Evolutionary conservation across 495 filamentous ascomycete genomes (phyloP).

Genomic region (Aspergillus funiculosus): DNA sequence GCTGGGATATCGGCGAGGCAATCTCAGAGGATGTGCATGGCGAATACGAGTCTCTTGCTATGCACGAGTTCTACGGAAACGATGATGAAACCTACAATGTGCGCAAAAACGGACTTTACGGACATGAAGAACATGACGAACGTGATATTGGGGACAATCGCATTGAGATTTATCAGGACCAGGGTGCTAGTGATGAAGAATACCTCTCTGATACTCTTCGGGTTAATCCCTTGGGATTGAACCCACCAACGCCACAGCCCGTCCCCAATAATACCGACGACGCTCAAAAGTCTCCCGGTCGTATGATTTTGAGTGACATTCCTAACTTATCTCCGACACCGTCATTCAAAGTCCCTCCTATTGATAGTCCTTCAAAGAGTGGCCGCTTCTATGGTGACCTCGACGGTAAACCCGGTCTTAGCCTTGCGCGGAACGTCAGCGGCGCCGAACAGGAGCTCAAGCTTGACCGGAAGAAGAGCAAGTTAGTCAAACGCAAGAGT

Average conservation of each 20-base stretch:
- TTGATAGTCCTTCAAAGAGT: conserved; percentile 26
- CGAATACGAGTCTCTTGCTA: conserved; percentile 39
- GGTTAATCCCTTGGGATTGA: conserved; percentile 48
- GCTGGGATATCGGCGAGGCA: conserved; percentile 26
- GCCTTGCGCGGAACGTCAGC: conserved; percentile 24
- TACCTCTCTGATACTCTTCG: conserved; percentile 25
- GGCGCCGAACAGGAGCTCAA: neutral
- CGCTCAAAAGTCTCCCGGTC: conserved; percentile 14
- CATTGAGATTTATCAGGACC: conserved; percentile 44
- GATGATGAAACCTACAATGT: conserved; percentile 25
- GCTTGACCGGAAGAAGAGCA: conserved; percentile 23
- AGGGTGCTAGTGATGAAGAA: conserved; percentile 39
- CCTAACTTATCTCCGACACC: conserved; percentile 32
- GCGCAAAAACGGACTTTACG: conserved; percentile 20
- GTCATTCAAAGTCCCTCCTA: conserved; percentile 10
- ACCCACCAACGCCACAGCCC: conserved; percentile 49
- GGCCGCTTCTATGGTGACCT: conserved; percentile 37
- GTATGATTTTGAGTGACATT: conserved; percentile 32
- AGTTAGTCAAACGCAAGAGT: conserved; percentile 31
- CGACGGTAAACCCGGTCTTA: conserved; percentile 23
- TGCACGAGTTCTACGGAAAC: conserved; percentile 34
- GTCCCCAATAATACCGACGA: conserved; percentile 23
- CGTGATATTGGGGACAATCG: conserved; percentile 36
- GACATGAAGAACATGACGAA: conserved; percentile 30
- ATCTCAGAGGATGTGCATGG: conserved; percentile 36